Conservation (phyloP, 2,329 filamentous ascomycete genomes). For the Acephala macrosclerotiorum region DNA sequence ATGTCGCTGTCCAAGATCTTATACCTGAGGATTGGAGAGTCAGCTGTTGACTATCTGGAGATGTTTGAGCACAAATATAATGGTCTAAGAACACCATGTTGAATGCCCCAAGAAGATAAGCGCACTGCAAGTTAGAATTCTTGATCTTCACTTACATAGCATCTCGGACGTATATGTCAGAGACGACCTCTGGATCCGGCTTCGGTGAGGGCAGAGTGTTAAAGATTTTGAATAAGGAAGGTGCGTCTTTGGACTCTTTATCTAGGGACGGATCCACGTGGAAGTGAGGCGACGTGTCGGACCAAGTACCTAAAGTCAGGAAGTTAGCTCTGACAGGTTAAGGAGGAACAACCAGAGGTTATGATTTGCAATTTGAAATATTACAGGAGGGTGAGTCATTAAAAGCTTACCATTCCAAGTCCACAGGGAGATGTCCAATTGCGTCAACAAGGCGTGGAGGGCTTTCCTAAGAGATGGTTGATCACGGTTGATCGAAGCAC, state of each 20-base stretch:
- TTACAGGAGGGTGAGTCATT: too few species aligned
- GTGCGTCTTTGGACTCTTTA: slow-evolving; percentile 44
- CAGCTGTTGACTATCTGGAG: too few species aligned
- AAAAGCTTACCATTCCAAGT: slow-evolving; percentile 64
- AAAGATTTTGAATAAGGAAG: slow-evolving; percentile 74
- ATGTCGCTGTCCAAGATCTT: slow-evolving; percentile 61
- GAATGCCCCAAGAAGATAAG: too few species aligned
- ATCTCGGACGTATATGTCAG: slow-evolving; percentile 57
- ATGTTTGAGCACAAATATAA: too few species aligned
- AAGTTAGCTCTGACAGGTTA: too few species aligned
- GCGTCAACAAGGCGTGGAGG: slow-evolving; percentile 56
- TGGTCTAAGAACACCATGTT: too few species aligned
- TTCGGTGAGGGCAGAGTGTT: slow-evolving; percentile 75
- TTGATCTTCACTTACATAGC: slow-evolving; percentile 50
- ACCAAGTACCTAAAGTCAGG: slow-evolving; percentile 20
- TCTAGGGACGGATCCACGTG: slow-evolving; percentile 48
- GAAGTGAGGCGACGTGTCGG: slow-evolving; percentile 40
- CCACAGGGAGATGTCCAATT: slow-evolving; percentile 61
- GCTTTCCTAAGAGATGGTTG: slow-evolving; percentile 52
- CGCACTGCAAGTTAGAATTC: too few species aligned
- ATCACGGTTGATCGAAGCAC: slow-evolving; percentile 58
- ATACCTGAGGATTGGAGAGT: slow-evolving; percentile 29
- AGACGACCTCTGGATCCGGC: slow-evolving; percentile 58
- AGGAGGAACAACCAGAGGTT: too few species aligned
- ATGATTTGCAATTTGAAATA: too few species aligned